These are phyloP conservation scores for Sparassis latifolia DNA, from an alignment of 1,284 basidiomycete species.

Conservation along the genomic window DNA sequence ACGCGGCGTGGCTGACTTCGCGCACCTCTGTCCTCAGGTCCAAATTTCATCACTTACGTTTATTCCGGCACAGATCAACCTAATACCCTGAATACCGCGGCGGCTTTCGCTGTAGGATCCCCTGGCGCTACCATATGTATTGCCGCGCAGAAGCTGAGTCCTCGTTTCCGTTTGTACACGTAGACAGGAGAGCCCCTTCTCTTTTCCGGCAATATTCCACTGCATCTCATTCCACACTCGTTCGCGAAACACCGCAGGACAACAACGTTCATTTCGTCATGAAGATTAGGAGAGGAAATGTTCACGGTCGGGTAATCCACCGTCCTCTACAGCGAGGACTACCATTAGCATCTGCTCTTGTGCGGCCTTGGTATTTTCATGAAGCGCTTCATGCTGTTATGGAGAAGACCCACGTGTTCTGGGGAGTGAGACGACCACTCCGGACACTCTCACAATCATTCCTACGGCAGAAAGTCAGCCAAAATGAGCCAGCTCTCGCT, in stretches of 20 bases:
- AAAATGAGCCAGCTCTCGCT: slow-evolving; percentile 16
- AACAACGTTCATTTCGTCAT: slow-evolving; percentile 65
- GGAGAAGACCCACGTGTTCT: slow-evolving; percentile 86
- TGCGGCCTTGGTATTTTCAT: slow-evolving; percentile 71
- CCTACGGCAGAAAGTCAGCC: slow-evolving; percentile 27
- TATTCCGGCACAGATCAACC: slow-evolving; percentile 80
- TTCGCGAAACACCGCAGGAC: slow-evolving; percentile 76
- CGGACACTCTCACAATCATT: slow-evolving; percentile 46
- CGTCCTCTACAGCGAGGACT: too few relatives aligned
- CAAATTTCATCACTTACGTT: slow-evolving; percentile 89
- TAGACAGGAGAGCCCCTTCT: slow-evolving; percentile 13
- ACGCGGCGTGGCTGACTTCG: slow-evolving; percentile 12
- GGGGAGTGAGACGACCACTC: slow-evolving; percentile 44
- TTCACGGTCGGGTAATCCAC: slow-evolving; percentile 69
- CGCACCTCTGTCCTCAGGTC: slow-evolving; percentile 47
- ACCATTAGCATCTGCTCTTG: too few relatives aligned
- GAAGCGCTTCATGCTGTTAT: slow-evolving; percentile 77
- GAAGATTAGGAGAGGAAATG: slow-evolving; percentile 85
- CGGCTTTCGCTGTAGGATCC: slow-evolving; percentile 67
- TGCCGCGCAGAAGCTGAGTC: too few relatives aligned
- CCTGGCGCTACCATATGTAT: slow-evolving; percentile 2
- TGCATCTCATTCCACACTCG: slow-evolving; percentile 84
- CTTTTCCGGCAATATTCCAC: slow-evolving; percentile 77
- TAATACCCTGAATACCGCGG: slow-evolving; percentile 88
- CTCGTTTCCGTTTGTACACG: slow-evolving; percentile 14